Percentiles rank a stretch among this genome's conserved stretches.
These are phyloP conservation scores for Cladosporium sphaerospermum DNA, from an alignment of 2,329 filamentous ascomycete genomes.

Conservation along the genomic window DNA sequence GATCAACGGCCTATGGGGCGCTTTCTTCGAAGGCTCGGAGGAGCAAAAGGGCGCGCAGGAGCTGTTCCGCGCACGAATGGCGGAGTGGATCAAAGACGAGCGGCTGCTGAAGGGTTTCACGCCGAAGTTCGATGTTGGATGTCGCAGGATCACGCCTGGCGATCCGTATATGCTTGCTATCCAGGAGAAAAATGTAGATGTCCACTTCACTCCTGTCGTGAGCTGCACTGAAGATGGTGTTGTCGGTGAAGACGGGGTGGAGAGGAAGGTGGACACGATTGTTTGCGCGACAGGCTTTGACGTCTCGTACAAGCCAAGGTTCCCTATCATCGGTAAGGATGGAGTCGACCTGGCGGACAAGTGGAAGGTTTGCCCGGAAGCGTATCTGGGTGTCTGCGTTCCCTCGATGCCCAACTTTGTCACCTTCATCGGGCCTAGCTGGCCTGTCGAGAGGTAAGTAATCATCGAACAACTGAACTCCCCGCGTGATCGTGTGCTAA, in stretches of 20 bases:
- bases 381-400: conserved; percentile 37
- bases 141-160: conserved; percentile 43
- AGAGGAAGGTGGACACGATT: conserved; percentile 39
- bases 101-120: conserved; percentile 44
- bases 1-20: conserved; percentile 43
- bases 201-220: conserved; percentile 43
- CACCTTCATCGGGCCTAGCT: conserved; percentile 36
- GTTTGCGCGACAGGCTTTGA: conserved; percentile 43
- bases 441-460: conserved; percentile 17
- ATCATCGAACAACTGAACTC: background rate
- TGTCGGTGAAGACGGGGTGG: conserved; percentile 37
- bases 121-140: conserved; percentile 42
- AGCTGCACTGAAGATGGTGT: conserved; percentile 43
- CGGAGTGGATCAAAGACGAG: conserved; percentile 47
- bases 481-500: background rate
- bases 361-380: conserved; percentile 35
- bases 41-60: conserved; percentile 35
- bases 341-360: conserved; percentile 36
- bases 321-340: conserved; percentile 37
- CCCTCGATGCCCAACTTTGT: conserved; percentile 41
- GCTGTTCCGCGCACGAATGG: conserved; percentile 40
- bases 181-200: conserved; percentile 45
- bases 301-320: conserved; percentile 38
- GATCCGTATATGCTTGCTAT: conserved; percentile 48
- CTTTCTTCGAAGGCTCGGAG: conserved; percentile 40